These are phyloP conservation scores for Penicillium taxi DNA, from an alignment of 495 filamentous ascomycete species.

Conservation along the genomic window DNA sequence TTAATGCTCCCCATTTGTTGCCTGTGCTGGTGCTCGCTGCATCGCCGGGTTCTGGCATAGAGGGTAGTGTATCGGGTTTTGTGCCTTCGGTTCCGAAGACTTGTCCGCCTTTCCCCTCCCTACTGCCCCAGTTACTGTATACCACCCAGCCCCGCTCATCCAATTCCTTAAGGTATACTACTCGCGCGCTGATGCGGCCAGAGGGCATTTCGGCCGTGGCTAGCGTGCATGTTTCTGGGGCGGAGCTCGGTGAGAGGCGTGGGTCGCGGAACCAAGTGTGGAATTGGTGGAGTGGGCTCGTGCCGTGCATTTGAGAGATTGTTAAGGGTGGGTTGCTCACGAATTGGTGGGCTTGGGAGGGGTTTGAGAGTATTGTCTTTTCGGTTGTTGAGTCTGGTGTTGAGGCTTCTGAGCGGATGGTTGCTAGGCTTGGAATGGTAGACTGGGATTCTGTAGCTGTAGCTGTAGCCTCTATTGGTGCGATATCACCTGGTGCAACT, in stretches of 20 bases:
- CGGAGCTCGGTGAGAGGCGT: slow-evolving; percentile 50
- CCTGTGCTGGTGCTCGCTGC: slow-evolving; percentile 13
- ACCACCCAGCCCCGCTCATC: slow-evolving; percentile 72
- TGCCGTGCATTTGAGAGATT: slow-evolving; percentile 31
- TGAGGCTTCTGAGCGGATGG: slow-evolving; percentile 26
- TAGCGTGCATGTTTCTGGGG: slow-evolving; percentile 66
- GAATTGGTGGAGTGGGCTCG: slow-evolving; percentile 70
- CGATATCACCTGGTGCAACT: slow-evolving; percentile 42
- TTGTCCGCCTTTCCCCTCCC: slow-evolving; percentile 39
- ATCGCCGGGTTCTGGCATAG: slow-evolving; percentile 26
- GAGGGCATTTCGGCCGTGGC: slow-evolving; percentile 81
- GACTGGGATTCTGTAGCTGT: slow-evolving; percentile 54
- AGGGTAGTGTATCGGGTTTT: slow-evolving; percentile 4
- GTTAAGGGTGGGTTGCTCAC: slow-evolving; percentile 38
- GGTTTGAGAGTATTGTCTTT: slow-evolving; percentile 29
- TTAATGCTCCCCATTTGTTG: slow-evolving; percentile 39
- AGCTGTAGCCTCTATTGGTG: slow-evolving; percentile 13
- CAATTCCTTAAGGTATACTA: slow-evolving; percentile 83
- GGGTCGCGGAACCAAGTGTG: slow-evolving; percentile 76
- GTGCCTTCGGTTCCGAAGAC: slow-evolving; percentile 27
- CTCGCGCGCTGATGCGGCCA: slow-evolving; percentile 73
- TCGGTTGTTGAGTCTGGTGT: slow-evolving; percentile 34
- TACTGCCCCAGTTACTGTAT: slow-evolving; percentile 83
- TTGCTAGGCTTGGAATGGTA: slow-evolving; percentile 26
- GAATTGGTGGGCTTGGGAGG: slow-evolving; percentile 42